Evolutionary conservation across 169 alveolate species (phyloP).

Genomic region (Cryptosporidium xiaoi): DNA sequence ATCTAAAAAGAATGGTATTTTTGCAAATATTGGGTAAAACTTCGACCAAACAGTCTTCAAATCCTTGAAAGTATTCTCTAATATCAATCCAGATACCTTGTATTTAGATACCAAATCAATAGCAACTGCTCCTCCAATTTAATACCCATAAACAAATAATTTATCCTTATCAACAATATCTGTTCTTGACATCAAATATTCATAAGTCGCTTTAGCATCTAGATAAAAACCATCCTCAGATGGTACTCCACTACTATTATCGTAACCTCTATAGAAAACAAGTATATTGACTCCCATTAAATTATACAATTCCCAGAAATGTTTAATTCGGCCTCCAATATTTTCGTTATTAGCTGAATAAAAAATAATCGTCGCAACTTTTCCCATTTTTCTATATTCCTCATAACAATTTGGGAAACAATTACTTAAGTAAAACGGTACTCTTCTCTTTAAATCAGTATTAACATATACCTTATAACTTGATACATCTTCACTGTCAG

Average conservation of each 20-base stretch:
- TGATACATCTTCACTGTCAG: too few relatives aligned
- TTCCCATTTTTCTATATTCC: conserved; percentile 37
- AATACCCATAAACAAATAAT: conserved; percentile 84
- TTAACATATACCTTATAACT: too few relatives aligned
- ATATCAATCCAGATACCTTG: conserved; percentile 63
- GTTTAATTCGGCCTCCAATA: conserved; percentile 83
- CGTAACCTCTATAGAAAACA: conserved; percentile 89
- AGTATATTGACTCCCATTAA: conserved; percentile 80
- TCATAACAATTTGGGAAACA: conserved; percentile 12
- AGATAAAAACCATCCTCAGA: conserved; percentile 84
- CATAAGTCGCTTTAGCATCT: conserved; percentile 85
- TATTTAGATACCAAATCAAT: conserved; percentile 79
- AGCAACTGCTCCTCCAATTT: conserved; percentile 90
- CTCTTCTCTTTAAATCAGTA: too few relatives aligned
- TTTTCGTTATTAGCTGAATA: conserved; percentile 91
- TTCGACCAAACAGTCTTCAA: too few relatives aligned
- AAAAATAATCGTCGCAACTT: conserved; percentile 83
- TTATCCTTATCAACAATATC: conserved; percentile 80
- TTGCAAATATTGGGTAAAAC: background rate
- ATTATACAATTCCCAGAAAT: conserved; percentile 76
- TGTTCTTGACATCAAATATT: conserved; percentile 76
- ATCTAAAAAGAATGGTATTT: background rate
- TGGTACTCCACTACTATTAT: conserved; percentile 86
- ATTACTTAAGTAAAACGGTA: too few relatives aligned
- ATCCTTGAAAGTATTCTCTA: conserved; percentile 73